A percentile compares a stretch with the other conserved stretches of the same genome.
Conservation (phyloP, 371 early-diverging fungal species). For the Aphelidium insulamus region DNA sequence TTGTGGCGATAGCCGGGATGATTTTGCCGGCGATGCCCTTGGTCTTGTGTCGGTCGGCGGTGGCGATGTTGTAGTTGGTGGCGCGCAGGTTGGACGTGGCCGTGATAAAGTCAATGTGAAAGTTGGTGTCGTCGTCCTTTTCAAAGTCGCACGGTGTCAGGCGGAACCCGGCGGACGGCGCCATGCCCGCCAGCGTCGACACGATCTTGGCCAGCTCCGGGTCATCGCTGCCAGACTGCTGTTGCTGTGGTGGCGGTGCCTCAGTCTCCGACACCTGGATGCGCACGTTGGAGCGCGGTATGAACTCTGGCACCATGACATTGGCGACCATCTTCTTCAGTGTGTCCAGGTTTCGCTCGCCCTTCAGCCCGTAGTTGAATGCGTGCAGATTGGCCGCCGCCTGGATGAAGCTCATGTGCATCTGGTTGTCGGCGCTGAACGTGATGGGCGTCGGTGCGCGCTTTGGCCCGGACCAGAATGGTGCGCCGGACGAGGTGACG, state of each 20-base stretch:
- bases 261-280: slow-evolving; percentile 89
- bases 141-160: slow-evolving; percentile 85
- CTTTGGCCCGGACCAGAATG: slow-evolving; percentile 99
- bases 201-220: slow-evolving; percentile 40
- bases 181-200: slow-evolving; percentile 39
- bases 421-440: slow-evolving; percentile 50
- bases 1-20: slow-evolving; percentile 99
- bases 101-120: slow-evolving; percentile 98
- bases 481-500: slow-evolving; percentile 75
- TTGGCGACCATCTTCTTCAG: slow-evolving; percentile 38
- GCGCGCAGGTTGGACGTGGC: slow-evolving; percentile 96
- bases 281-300: slow-evolving; percentile 78
- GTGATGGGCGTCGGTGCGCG: slow-evolving; percentile 69
- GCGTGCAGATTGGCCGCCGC: slow-evolving; percentile 88
- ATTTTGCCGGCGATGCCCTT: slow-evolving; percentile 99
- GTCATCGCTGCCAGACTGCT: slow-evolving; percentile 14
- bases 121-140: slow-evolving; percentile 98
- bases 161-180: slow-evolving; percentile 45
- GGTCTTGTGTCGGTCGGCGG: slow-evolving; percentile 82
- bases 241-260: slow-evolving; percentile 6
- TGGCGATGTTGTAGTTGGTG: slow-evolving; percentile 81
- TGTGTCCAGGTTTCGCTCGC: slow-evolving; percentile 33
- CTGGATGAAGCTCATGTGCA: slow-evolving; percentile 81
- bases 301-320: slow-evolving; percentile 62
- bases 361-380: slow-evolving; percentile 77